Evolutionary conservation across 768 basidiomycete genomes (phyloP), one percentile per base, ranked within the genome.

Genomic region (Vararia minispora): DNA sequence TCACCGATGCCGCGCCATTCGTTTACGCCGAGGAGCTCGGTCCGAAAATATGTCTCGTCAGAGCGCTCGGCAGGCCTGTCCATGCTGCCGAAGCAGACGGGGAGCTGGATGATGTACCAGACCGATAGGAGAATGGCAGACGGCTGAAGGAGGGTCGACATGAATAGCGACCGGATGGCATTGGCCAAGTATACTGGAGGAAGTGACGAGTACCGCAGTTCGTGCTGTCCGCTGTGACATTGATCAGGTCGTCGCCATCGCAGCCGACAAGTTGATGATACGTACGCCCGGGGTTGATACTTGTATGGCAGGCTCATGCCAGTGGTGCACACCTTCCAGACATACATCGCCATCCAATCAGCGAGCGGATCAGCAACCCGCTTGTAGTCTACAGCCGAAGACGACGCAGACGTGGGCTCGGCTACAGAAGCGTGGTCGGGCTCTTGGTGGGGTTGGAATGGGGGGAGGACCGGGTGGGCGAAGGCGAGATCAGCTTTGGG

Each of bases 241-340:
- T n/a, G n/a, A n/a, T n/a, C n/a, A n/a, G n/a, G n/a, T n/a, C n/a
- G n/a, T n/a, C n/a, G n/a, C n/a, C n/a, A n/a, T n/a, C n/a, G n/a
- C n/a, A n/a, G n/a, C 26, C 17, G 35, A 31, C 12, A 31, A 7
- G 31, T n/a, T 23, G 25, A 23, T 17, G 35, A 41, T 36, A 66
- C 79, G 51, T 63, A 86, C 84, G 56, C 61, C 32, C 73, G 61
- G 43, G 63, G 65, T 5, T 69, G 63, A 48, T 78, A 76, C 24
- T 56, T 51, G 7, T 67, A 49, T 3, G 78, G 73, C 36, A 85
- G 60, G 47, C 70, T 69, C 40, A 76, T 64, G 31, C 73, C 76
- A n/a, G 77, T 79, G 12, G 79, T 80, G 54, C 84, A 85, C 31
- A 76, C 74, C 55, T 81, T 84, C 85, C 85, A 88, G 12, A 85